Percentiles rank a stretch among this genome's conserved stretches.
phyloP scores from a whole-genome alignment of 176 grass and related monocot genomes.

The Aegilops umbellulata region DNA sequence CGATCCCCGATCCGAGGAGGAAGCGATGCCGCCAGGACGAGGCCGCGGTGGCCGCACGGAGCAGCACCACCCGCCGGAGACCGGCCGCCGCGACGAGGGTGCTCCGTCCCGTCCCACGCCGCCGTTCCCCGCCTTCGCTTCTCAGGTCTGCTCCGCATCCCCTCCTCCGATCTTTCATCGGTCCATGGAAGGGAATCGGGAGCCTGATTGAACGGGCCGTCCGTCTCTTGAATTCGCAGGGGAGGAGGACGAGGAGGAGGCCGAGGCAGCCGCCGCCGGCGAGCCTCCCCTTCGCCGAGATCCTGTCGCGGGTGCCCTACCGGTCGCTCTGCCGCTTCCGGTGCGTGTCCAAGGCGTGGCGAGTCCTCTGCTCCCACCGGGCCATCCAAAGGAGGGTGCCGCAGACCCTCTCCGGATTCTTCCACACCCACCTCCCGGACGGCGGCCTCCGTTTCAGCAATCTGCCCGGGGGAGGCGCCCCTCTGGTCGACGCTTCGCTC shows the following conservation, averaged over 20 bases:
- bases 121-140: not conserved
- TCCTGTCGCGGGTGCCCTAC: not conserved
- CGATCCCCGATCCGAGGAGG: not conserved
- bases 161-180: not conserved
- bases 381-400: not conserved
- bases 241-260: not conserved
- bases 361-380: not conserved
- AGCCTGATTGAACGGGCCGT: not conserved
- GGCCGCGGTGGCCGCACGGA: not conserved
- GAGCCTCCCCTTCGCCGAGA: not conserved
- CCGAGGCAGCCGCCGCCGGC: not conserved
- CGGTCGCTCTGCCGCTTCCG: not conserved
- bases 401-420: not conserved
- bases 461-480: not conserved
- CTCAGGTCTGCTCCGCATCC: not conserved
- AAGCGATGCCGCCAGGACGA: not conserved
- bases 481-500: not conserved
- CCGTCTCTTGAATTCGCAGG: not conserved
- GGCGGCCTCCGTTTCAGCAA: not conserved
- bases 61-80: not conserved
- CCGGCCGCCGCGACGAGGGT: not conserved
- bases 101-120: not conserved
- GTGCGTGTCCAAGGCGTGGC: not conserved
- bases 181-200: not conserved
- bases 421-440: not conserved